Conservation (phyloP, 495 filamentous ascomycete genomes). For the Hypoxylon intermedium region DNA sequence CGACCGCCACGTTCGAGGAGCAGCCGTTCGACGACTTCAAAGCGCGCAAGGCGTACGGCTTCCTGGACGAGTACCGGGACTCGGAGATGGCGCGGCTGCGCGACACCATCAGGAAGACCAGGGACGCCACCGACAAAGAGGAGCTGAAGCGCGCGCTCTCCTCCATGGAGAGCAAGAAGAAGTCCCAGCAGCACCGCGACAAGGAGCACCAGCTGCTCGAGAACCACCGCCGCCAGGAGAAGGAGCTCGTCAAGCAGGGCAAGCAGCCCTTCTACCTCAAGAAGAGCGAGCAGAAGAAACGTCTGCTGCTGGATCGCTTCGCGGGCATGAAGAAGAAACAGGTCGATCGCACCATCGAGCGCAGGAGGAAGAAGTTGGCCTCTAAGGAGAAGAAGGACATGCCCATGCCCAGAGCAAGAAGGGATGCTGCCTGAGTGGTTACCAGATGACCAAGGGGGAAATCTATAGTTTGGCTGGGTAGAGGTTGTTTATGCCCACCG, state of each 20-base stretch:
- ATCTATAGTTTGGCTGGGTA: not conserved
- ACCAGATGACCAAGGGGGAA: not conserved
- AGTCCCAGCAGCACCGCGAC: conserved; percentile 70
- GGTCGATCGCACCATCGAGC: conserved; percentile 78
- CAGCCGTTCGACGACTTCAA: conserved; percentile 54
- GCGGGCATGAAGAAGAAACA: conserved; percentile 80
- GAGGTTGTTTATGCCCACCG: conserved; percentile 56
- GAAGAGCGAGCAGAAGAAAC: conserved; percentile 86
- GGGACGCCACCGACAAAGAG: conserved; percentile 66
- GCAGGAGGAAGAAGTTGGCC: conserved; percentile 82
- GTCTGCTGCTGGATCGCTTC: conserved; percentile 78
- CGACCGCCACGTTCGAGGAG: conserved; percentile 55
- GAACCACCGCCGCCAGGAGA: conserved; percentile 81
- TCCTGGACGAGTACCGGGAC: conserved; percentile 83
- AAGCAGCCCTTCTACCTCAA: conserved; percentile 96
- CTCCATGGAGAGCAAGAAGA: conserved; percentile 72
- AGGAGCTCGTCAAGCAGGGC: conserved; percentile 79
- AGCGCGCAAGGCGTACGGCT: conserved; percentile 74
- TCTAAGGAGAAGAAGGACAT: conserved; percentile 81
- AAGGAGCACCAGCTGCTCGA: conserved; percentile 68
- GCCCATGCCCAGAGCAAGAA: conserved; percentile 70
- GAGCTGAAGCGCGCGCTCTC: conserved; percentile 69
- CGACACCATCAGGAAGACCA: conserved; percentile 67
- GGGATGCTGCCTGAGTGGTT: conserved; percentile 42
- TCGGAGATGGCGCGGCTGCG: conserved; percentile 78